phyloP scores from a whole-genome alignment of 768 basidiomycete species.

The Panus rudis region DNA sequence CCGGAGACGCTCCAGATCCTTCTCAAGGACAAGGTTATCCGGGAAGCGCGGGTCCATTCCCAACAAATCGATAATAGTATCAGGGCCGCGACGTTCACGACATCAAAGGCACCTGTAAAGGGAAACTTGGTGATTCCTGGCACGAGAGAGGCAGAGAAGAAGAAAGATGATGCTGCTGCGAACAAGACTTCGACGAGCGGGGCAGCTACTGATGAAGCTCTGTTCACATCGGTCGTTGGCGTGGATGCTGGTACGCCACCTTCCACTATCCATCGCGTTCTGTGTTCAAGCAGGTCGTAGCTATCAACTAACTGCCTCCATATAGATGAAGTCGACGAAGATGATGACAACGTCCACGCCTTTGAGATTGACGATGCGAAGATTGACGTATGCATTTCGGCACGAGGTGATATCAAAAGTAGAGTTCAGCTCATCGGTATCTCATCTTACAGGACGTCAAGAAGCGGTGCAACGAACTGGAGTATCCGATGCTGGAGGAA shows the following conservation, averaged over 20 bases:
- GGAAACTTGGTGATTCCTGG: conserved; percentile 85
- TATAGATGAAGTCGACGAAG: conserved; percentile 92
- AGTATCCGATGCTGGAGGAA: conserved; percentile 97
- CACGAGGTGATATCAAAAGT: background rate
- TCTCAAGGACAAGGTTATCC: conserved; percentile 80
- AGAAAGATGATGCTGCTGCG: conserved; percentile 50
- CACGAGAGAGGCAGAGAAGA: conserved; percentile 66
- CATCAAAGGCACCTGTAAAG: conserved; percentile 74
- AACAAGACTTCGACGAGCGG: conserved; percentile 19
- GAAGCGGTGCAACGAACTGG: conserved; percentile 92
- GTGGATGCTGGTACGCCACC: conserved; percentile 68
- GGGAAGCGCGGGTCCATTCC: conserved; percentile 76
- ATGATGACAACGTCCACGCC: conserved; percentile 94
- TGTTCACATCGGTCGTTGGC: conserved; percentile 95
- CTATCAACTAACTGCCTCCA: conserved; percentile 4
- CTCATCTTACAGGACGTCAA: conserved; percentile 70
- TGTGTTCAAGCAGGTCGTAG: background rate
- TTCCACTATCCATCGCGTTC: background rate
- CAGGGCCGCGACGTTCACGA: conserved; percentile 70
- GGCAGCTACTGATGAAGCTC: conserved; percentile 54
- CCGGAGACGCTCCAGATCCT: conserved; percentile 87
- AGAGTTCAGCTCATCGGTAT: background rate
- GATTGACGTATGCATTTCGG: conserved; percentile 63
- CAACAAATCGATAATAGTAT: conserved; percentile 65
- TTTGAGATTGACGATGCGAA: conserved; percentile 93